phyloP scores from a whole-genome alignment of 441 rosid genomes.

The Populus trichocarpa region DNA sequence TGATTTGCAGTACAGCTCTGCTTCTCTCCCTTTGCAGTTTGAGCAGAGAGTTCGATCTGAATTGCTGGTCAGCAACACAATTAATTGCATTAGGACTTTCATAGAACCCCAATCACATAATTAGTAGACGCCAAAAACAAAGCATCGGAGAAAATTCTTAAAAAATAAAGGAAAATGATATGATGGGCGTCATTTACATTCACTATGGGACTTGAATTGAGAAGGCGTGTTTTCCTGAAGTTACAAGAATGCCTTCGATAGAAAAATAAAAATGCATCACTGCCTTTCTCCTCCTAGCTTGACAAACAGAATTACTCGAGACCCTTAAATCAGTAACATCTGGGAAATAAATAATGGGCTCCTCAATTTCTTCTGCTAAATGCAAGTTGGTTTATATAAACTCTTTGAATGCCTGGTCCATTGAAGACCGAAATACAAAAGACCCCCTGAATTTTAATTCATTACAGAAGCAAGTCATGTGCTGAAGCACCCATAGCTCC shows the following conservation, averaged over 20 bases:
- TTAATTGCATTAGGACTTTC: constrained; percentile 12
- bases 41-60: constrained; percentile 66
- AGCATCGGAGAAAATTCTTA: background rate
- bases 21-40: constrained; percentile 93
- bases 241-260: background rate
- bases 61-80: constrained; percentile 37
- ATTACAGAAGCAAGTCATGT: background rate
- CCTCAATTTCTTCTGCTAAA: background rate
- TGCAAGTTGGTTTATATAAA: background rate
- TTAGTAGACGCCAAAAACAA: background rate
- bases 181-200: background rate
- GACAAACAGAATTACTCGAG: background rate
- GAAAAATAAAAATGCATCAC: background rate
- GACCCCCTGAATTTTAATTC: background rate
- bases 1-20: constrained; percentile 82
- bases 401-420: background rate
- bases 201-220: background rate
- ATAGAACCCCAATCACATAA: background rate
- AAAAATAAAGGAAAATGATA: background rate
- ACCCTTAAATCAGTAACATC: background rate
- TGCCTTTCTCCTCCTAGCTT: background rate
- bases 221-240: background rate
- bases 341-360: background rate
- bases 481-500: no score
- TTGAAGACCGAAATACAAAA: background rate